Conservation (phyloP, 257 asterid genomes). For the Cordia subcordata region DNA sequence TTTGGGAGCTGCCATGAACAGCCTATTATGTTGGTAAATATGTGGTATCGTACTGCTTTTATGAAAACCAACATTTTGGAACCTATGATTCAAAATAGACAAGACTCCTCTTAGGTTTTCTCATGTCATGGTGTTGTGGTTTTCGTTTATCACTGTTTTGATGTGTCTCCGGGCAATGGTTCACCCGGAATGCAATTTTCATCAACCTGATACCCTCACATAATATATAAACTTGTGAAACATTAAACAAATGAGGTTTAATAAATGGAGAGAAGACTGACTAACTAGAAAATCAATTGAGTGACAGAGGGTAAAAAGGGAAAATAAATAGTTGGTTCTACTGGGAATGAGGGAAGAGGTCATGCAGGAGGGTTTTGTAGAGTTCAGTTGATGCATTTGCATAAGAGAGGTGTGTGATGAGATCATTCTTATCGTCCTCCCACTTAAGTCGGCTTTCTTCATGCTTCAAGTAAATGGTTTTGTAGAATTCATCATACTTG, state of each 20-base stretch:
- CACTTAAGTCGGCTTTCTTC: neutral
- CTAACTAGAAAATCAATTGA: too few species aligned
- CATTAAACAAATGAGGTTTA: too few species aligned
- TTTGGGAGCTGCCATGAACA: neutral
- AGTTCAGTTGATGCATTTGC: neutral
- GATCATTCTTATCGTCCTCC: neutral
- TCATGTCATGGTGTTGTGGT: neutral
- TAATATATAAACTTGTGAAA: too few species aligned
- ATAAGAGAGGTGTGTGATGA: neutral
- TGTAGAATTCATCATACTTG: neutral
- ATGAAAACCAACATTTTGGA: neutral
- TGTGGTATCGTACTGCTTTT: neutral
- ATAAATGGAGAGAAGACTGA: too few species aligned
- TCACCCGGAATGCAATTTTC: too few species aligned
- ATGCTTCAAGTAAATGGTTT: neutral
- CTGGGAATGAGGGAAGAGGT: neutral
- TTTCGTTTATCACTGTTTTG: too few species aligned
- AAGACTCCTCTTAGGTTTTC: neutral
- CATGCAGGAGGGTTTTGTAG: neutral
- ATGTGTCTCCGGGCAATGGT: too few species aligned
- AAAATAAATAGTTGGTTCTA: too few species aligned
- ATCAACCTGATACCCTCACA: too few species aligned
- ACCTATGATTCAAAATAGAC: neutral
- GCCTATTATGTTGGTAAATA: constrained; percentile 11
- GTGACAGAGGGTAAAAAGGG: too few species aligned